These are phyloP conservation scores for Globisporangium nagaii DNA, from an alignment of 352 stramenopile genomes.

Conservation along the genomic window DNA sequence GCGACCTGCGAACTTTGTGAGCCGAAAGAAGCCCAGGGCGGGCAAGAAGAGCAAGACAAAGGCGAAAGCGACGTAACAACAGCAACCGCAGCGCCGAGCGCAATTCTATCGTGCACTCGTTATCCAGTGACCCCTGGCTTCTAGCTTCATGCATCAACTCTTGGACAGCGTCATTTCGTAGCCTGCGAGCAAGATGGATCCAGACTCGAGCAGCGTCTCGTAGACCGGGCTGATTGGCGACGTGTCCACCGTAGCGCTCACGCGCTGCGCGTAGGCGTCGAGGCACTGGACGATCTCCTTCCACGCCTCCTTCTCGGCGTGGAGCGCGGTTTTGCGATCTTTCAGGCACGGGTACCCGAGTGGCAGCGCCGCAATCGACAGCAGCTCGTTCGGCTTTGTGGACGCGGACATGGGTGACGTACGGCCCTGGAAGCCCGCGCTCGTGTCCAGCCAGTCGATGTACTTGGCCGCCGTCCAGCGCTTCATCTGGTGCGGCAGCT, in stretches of 20 bases:
- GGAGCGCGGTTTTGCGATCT: constrained; percentile 34
- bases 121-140: no score
- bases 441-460: constrained; percentile 74
- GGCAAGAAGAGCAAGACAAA: constrained; percentile 24
- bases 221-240: constrained; percentile 57
- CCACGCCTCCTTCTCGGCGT: constrained; percentile 71
- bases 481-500: constrained; percentile 75
- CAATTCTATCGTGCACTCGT: no score
- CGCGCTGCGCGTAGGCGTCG: constrained; percentile 74
- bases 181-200: constrained; percentile 69
- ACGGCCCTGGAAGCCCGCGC: constrained; percentile 17
- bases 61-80: background rate
- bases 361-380: constrained; percentile 39
- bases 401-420: constrained; percentile 19
- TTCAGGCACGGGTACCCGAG: constrained; percentile 68
- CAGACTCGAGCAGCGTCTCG: constrained; percentile 68
- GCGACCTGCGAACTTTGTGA: constrained; percentile 30
- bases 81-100: background rate
- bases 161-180: constrained; percentile 55
- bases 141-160: no score
- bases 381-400: constrained; percentile 15
- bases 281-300: constrained; percentile 74
- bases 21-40: constrained; percentile 3
- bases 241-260: constrained; percentile 43
- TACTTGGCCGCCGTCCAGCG: constrained; percentile 69